Evolutionary conservation across 371 early-diverging fungal species (phyloP).

Genomic region (Mortierella sp.): DNA sequence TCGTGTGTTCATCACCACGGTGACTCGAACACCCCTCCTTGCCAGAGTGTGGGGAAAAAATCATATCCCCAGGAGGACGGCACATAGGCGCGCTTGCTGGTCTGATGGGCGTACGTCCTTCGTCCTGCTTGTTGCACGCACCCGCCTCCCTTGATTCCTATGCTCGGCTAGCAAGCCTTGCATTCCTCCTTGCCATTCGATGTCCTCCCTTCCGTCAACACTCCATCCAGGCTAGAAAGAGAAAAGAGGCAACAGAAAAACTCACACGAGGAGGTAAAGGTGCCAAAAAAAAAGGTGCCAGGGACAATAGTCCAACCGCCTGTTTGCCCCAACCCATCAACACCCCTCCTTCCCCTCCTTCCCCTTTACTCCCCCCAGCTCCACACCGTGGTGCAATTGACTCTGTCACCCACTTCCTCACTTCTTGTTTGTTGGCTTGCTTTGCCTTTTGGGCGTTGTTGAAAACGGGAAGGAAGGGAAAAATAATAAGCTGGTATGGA

Average conservation of each 20-base stretch:
- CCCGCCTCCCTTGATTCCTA: no score
- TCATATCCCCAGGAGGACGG: no score
- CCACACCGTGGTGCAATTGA: neutral
- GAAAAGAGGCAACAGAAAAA: no score
- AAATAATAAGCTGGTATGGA: neutral
- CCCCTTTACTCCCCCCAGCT: neutral
- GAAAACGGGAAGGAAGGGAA: neutral
- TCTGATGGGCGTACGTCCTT: no score
- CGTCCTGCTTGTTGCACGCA: no score
- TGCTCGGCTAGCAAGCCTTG: neutral
- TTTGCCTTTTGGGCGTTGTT: neutral
- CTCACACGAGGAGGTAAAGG: neutral
- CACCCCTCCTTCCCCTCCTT: neutral
- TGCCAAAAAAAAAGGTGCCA: neutral
- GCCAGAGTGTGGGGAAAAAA: conserved; percentile 8
- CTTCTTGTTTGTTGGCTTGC: neutral
- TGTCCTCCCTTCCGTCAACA: neutral
- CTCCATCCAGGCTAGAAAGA: neutral
- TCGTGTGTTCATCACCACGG: conserved; percentile 4
- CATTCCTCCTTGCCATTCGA: neutral
- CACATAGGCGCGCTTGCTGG: no score
- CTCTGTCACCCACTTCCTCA: neutral
- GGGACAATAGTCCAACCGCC: conserved; percentile 15
- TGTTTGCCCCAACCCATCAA: conserved; percentile 6
- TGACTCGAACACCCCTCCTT: neutral